Conservation (phyloP, 2,329 filamentous ascomycete genomes). For the Pyrenophora seminiperda region DNA sequence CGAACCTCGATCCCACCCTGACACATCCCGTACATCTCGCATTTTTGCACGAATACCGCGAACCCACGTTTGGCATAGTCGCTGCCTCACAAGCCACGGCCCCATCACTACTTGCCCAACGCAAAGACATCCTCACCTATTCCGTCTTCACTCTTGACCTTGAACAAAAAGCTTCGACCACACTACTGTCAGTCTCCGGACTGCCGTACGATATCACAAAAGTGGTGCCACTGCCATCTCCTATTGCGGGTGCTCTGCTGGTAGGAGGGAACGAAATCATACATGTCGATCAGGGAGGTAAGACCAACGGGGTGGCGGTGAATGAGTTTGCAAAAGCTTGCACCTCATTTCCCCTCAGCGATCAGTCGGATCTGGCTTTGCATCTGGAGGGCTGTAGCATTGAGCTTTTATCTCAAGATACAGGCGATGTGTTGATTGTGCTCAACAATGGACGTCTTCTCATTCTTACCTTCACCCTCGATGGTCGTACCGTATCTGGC, state of each 20-base stretch:
- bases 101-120: conserved; percentile 71
- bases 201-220: conserved; percentile 86
- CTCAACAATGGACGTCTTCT: conserved; percentile 75
- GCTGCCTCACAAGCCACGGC: conserved; percentile 77
- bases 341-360: conserved; percentile 81
- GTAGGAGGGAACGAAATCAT: conserved; percentile 89
- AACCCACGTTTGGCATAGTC: conserved; percentile 94
- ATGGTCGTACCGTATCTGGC: conserved; percentile 89
- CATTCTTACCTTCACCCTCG: conserved; percentile 80
- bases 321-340: conserved; percentile 85
- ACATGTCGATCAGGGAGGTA: conserved; percentile 94
- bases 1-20: conserved; percentile 83
- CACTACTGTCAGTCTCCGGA: conserved; percentile 81
- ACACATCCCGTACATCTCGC: conserved; percentile 88
- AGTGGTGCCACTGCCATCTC: conserved; percentile 80
- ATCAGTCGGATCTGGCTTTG: conserved; percentile 81
- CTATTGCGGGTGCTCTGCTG: conserved; percentile 85
- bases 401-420: conserved; percentile 75
- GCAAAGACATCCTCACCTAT: conserved; percentile 85
- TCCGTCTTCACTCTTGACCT: conserved; percentile 95
- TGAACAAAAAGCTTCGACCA: conserved; percentile 90
- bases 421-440: conserved; percentile 83
- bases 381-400: conserved; percentile 81
- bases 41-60: conserved; percentile 95
- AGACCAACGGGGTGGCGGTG: conserved; percentile 87